phyloP scores from a whole-genome alignment of 2,329 filamentous ascomycete genomes.

The Clarireedia monteithiana region DNA sequence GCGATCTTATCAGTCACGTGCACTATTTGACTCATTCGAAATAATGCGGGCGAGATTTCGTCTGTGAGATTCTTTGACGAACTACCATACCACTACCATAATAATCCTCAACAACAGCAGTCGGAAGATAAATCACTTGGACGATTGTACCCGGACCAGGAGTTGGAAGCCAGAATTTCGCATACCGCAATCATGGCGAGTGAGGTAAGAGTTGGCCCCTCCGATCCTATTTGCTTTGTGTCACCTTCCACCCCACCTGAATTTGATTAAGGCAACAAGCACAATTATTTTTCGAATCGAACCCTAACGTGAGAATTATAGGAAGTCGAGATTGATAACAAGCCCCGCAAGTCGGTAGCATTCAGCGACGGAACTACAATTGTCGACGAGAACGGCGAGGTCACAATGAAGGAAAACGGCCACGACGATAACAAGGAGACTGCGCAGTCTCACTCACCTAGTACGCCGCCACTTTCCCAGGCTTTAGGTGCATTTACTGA shows the following conservation, averaged over 20 bases:
- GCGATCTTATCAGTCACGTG: no score
- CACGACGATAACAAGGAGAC: conserved; percentile 69
- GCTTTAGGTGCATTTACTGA: conserved; percentile 50
- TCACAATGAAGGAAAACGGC: conserved; percentile 66
- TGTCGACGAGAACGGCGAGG: conserved; percentile 81
- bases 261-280: conserved; percentile 3
- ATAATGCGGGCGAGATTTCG: no score
- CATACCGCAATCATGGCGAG: conserved; percentile 6
- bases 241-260: conserved; percentile 6
- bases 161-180: no score
- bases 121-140: no score
- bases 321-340: conserved; percentile 31
- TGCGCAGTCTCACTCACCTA: conserved; percentile 69
- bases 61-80: no score
- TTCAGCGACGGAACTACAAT: conserved; percentile 84
- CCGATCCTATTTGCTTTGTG: background rate
- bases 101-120: no score
- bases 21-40: no score
- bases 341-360: conserved; percentile 85
- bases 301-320: conserved; percentile 12
- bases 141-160: no score
- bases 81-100: no score
- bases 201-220: conserved; percentile 4
- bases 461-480: conserved; percentile 52
- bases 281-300: conserved; percentile 4